A percentile compares a stretch with the other conserved stretches of the same genome.
These are phyloP conservation scores for Pseudopithomyces chartarum DNA, from an alignment of 2,329 filamentous ascomycete genomes.

Conservation along the genomic window DNA sequence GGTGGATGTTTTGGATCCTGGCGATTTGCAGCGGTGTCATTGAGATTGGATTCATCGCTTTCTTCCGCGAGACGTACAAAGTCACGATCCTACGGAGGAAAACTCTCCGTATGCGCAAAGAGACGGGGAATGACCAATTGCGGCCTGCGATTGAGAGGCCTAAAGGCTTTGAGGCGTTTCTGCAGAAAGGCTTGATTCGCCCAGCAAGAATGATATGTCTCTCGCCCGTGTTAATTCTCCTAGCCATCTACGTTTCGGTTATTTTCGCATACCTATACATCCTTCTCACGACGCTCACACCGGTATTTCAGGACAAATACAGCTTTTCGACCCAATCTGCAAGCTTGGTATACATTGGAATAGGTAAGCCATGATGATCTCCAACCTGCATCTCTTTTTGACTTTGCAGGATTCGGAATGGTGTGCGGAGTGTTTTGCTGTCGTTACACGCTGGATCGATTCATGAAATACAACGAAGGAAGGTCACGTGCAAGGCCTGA, in stretches of 20 bases:
- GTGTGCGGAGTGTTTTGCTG: neutral
- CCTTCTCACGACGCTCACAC: neutral
- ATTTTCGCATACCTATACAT: neutral
- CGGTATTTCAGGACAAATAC: neutral
- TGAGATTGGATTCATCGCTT: conserved; percentile 3
- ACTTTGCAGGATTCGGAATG: conserved; percentile 8
- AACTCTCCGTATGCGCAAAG: conserved; percentile 28
- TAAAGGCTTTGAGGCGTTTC: neutral
- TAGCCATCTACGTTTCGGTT: neutral
- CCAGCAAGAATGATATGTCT: neutral
- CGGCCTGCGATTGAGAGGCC: neutral
- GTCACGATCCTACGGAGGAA: conserved; percentile 42
- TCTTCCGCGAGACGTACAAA: conserved; percentile 13
- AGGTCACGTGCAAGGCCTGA: conserved; percentile 6
- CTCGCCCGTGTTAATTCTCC: neutral
- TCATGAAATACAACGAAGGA: conserved; percentile 4
- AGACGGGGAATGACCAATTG: conserved; percentile 34
- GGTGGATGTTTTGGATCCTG: conserved; percentile 12
- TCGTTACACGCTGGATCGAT: conserved; percentile 6
- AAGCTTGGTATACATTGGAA: neutral
- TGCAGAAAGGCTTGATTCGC: neutral
- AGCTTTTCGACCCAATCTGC: neutral
- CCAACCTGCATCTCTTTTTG: neutral
- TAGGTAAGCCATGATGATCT: conserved; percentile 15
- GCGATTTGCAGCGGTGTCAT: conserved; percentile 1